These are phyloP conservation scores for Bertia moriformis DNA, from an alignment of 2,329 filamentous ascomycete species.

Conservation along the genomic window DNA sequence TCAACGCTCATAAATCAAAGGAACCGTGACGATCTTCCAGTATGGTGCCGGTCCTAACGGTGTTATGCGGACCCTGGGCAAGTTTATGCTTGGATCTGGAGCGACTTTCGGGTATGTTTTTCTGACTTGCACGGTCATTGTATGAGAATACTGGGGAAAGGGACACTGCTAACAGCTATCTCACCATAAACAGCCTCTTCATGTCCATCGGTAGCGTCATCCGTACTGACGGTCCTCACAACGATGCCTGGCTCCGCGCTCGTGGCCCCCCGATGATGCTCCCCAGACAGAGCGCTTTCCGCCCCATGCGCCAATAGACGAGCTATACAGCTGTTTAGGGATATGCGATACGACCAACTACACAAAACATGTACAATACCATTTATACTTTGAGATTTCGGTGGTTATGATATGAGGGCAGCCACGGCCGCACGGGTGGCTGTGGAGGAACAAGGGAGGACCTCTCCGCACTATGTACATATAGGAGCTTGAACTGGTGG, in stretches of 20 bases:
- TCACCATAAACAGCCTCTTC: slow-evolving; percentile 53
- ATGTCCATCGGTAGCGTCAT: slow-evolving; percentile 98
- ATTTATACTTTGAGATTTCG: no score
- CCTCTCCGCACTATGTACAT: no score
- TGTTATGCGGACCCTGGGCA: slow-evolving; percentile 82
- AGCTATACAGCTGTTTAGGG: neutral
- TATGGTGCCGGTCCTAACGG: slow-evolving; percentile 88
- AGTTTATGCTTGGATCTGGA: slow-evolving; percentile 91
- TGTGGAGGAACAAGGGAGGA: no score
- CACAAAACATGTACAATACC: no score
- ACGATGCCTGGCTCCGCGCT: slow-evolving; percentile 1
- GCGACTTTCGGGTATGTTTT: slow-evolving; percentile 77
- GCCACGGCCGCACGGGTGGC: no score
- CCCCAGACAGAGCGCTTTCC: neutral
- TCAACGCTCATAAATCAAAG: slow-evolving; percentile 25
- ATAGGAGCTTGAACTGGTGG: no score
- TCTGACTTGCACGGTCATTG: no score
- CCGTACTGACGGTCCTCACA: slow-evolving; percentile 48
- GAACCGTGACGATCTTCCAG: slow-evolving; percentile 85
- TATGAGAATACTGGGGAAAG: no score
- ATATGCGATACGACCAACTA: neutral
- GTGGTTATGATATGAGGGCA: no score
- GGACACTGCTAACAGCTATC: no score
- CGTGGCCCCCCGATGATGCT: slow-evolving; percentile 1
- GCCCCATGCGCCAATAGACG: neutral